These are phyloP conservation scores for Lactarius deliciosus DNA, from an alignment of 768 basidiomycete genomes.

Conservation along the genomic window DNA sequence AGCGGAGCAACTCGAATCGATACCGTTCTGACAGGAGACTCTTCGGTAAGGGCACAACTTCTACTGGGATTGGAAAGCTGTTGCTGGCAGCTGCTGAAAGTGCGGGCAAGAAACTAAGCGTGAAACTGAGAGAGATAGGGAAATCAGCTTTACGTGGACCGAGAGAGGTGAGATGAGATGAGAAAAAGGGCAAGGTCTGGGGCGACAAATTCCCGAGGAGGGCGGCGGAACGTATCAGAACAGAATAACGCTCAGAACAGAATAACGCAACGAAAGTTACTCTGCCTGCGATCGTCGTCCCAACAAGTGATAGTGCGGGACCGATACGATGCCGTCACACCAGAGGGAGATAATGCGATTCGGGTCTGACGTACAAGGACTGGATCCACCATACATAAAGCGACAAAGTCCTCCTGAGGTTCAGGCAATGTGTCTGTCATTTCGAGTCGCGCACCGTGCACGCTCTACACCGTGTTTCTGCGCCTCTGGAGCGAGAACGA, in stretches of 20 bases:
- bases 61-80: background rate
- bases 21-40: too few species aligned
- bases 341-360: background rate
- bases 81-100: background rate
- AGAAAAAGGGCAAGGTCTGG: background rate
- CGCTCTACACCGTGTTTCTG: background rate
- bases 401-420: background rate
- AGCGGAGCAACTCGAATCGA: too few species aligned
- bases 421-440: background rate
- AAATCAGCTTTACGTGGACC: too few species aligned
- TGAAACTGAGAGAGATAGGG: background rate
- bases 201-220: background rate
- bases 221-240: background rate
- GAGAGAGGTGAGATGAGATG: background rate
- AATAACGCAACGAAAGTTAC: background rate
- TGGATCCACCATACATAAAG: background rate
- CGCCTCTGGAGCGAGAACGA: background rate
- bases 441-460: background rate
- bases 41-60: background rate
- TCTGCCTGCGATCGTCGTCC: background rate
- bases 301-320: background rate
- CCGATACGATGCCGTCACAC: background rate
- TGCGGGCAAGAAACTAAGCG: background rate
- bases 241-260: too few species aligned
- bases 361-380: background rate